These are phyloP conservation scores for Chlorella sp. DNA, from an alignment of 139 green algal species.

Conservation along the genomic window DNA sequence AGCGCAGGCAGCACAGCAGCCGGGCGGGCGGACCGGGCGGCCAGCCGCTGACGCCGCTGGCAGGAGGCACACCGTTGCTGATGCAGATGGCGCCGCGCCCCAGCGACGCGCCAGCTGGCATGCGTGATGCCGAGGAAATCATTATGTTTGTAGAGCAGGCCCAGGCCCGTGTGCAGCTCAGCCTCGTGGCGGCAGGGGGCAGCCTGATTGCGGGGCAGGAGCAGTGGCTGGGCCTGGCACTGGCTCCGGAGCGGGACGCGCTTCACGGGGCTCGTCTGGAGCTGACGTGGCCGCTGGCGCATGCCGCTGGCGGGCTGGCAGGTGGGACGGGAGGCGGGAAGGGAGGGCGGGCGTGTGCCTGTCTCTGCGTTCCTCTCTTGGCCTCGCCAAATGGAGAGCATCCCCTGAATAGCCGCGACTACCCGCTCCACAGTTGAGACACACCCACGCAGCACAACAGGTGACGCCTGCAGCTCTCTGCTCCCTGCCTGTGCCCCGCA, in stretches of 20 bases:
- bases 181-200: slow-evolving; percentile 26
- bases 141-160: slow-evolving; percentile 46
- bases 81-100: not conserved
- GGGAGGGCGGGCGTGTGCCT: not conserved
- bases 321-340: not conserved
- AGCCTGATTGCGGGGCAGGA: slow-evolving; percentile 51
- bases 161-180: slow-evolving; percentile 35
- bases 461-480: too few relatives aligned
- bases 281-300: slow-evolving; percentile 23
- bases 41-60: not conserved
- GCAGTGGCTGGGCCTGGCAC: slow-evolving; percentile 62
- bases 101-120: not conserved
- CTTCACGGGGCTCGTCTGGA: slow-evolving; percentile 32
- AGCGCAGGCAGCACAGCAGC: not conserved
- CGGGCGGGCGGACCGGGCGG: not conserved
- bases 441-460: too few relatives aligned
- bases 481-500: too few relatives aligned
- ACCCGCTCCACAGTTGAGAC: too few relatives aligned
- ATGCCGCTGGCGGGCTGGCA: not conserved
- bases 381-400: not conserved
- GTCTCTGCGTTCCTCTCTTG: too few relatives aligned
- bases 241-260: slow-evolving; percentile 49
- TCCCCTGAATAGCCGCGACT: too few relatives aligned
- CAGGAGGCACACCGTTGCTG: not conserved
- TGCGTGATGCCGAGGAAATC: slow-evolving; percentile 24